Percentiles rank a stretch among this genome's conserved stretches.
Evolutionary conservation across 768 basidiomycete genomes (phyloP).

Genomic region (Dioszegia aurantiaca): DNA sequence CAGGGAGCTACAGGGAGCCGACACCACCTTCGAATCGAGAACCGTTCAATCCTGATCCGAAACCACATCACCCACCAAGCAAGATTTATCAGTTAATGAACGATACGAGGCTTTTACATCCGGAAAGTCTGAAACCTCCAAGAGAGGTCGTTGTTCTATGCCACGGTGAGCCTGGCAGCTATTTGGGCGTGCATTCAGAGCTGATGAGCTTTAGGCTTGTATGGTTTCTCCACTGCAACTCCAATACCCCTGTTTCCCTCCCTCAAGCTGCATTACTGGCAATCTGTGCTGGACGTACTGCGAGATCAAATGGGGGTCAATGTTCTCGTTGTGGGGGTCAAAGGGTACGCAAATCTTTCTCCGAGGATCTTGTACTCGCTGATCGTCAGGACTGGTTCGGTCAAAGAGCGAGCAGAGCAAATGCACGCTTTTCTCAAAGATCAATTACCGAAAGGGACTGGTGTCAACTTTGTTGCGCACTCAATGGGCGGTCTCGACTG

Average conservation of each 20-base stretch:
- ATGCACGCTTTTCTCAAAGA: constrained; percentile 69
- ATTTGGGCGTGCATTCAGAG: background rate
- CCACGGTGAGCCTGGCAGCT: constrained; percentile 65
- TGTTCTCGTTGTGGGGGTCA: constrained; percentile 93
- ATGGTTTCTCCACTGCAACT: constrained; percentile 90
- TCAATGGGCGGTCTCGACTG: constrained; percentile 98
- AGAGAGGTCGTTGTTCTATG: constrained; percentile 85
- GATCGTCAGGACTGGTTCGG: constrained; percentile 73
- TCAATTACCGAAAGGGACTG: constrained; percentile 65
- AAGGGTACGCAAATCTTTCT: constrained; percentile 71
- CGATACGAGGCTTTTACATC: constrained; percentile 75
- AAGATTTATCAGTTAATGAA: constrained; percentile 59
- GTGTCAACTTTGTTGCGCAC: constrained; percentile 89
- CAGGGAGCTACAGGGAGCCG: background rate
- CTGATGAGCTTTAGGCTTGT: constrained; percentile 62
- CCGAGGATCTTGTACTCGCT: background rate
- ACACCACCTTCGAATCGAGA: constrained; percentile 3
- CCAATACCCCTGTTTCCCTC: constrained; percentile 72
- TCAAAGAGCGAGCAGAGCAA: constrained; percentile 71
- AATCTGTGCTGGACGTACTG: constrained; percentile 75
- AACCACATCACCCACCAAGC: constrained; percentile 29
- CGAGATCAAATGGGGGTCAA: constrained; percentile 80
- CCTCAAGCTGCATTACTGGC: constrained; percentile 90
- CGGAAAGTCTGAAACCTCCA: constrained; percentile 65
- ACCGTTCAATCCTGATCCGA: constrained; percentile 30